Evolutionary conservation across 768 basidiomycete species (phyloP).

Genomic region (Coprinellus micaceus): DNA sequence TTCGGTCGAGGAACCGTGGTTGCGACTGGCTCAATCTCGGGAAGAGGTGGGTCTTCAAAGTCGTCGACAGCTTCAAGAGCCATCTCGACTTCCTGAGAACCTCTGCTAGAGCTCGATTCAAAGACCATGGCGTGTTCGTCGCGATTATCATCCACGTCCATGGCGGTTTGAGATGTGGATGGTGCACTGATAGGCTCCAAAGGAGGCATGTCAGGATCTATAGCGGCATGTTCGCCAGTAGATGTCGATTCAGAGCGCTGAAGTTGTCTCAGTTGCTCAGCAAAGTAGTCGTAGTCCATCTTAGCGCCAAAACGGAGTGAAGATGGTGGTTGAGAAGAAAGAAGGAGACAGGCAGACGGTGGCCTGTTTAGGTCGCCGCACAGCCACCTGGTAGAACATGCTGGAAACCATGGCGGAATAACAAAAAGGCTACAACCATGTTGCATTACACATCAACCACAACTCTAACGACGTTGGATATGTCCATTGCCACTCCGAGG

Average conservation of each 20-base stretch:
- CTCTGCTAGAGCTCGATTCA: conserved; percentile 24
- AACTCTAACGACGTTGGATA: not conserved
- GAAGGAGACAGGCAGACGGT: not conserved
- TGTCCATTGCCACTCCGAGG: not conserved
- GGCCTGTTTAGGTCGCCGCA: conserved; percentile 5
- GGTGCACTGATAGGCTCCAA: conserved; percentile 23
- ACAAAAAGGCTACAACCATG: not conserved
- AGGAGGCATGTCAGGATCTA: conserved; percentile 38
- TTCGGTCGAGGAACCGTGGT: conserved; percentile 18
- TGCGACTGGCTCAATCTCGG: conserved; percentile 6
- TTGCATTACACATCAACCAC: not conserved
- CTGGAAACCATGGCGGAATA: conserved; percentile 9
- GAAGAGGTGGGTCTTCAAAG: conserved; percentile 8
- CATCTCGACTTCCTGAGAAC: conserved; percentile 29
- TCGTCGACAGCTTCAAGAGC: conserved; percentile 30
- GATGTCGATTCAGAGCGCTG: not conserved
- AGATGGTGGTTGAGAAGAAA: conserved; percentile 10
- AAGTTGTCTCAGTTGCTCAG: not conserved
- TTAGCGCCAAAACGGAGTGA: not conserved
- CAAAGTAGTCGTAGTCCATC: conserved; percentile 3
- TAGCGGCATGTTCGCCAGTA: not conserved
- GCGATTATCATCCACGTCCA: not conserved
- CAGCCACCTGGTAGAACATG: conserved; percentile 7
- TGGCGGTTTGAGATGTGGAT: not conserved
- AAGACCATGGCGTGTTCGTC: conserved; percentile 16